Conservation (phyloP, 164 flowering plant genomes). For the Vitis vinifera region ASM3070453v1 NC_081810.1:22465501-22466000, state of each 20-base stretch:
- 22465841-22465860: slow-evolving; percentile 82
- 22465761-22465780: slow-evolving; percentile 72
- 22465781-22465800: slow-evolving; percentile 67
- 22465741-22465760: slow-evolving; percentile 57
- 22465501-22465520: slow-evolving; percentile 8
- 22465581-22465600: slow-evolving; percentile 75
- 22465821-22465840: slow-evolving; percentile 77
- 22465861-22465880: slow-evolving; percentile 95
- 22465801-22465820: slow-evolving; percentile 82
- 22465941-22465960: slow-evolving; percentile 91
- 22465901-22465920: slow-evolving; percentile 92
- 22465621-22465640: slow-evolving; percentile 75
- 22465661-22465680: slow-evolving; percentile 75
- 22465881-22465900: slow-evolving; percentile 85
- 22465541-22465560: slow-evolving; percentile 2
- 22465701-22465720: slow-evolving; percentile 68
- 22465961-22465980: slow-evolving; percentile 74
- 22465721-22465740: slow-evolving; percentile 61
- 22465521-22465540: slow-evolving; percentile 25
- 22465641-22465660: slow-evolving; percentile 89
- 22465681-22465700: slow-evolving; percentile 68
- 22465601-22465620: slow-evolving; percentile 85
- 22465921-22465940: slow-evolving; percentile 91
- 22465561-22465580: slow-evolving; percentile 31
- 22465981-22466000: slow-evolving; percentile 40